Conservation (phyloP, 2,329 filamentous ascomycete genomes). For the Arthrobotrys entomopaga region DNA sequence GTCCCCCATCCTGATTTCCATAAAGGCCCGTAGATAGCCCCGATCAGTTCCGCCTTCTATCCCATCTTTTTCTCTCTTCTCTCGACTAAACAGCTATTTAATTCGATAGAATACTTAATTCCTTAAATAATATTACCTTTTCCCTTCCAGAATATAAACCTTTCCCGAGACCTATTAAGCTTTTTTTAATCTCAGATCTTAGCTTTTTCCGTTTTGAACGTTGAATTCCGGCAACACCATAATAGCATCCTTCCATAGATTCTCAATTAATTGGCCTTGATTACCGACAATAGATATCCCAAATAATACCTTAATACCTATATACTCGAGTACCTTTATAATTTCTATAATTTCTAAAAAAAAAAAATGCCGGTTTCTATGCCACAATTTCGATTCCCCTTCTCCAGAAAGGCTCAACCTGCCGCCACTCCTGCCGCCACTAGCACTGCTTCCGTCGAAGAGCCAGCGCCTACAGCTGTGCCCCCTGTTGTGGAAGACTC, state of each 20-base stretch:
- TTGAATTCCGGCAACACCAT: slow-evolving; percentile 39
- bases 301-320: slow-evolving; percentile 5
- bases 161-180: slow-evolving; percentile 36
- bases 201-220: slow-evolving; percentile 15
- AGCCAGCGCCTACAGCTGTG: slow-evolving; percentile 5
- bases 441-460: slow-evolving; percentile 19
- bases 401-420: slow-evolving; percentile 36
- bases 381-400: slow-evolving; percentile 54
- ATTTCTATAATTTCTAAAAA: slow-evolving; percentile 26
- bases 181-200: slow-evolving; percentile 34
- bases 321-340: too few species aligned
- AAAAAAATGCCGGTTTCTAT: slow-evolving; percentile 54
- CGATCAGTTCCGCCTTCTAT: slow-evolving; percentile 47
- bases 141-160: slow-evolving; percentile 7
- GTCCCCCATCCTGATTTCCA: slow-evolving; percentile 57
- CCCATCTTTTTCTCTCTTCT: slow-evolving; percentile 46
- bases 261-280: slow-evolving; percentile 20
- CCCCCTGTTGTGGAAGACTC: slow-evolving; percentile 24
- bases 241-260: neutral
- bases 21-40: slow-evolving; percentile 53
- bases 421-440: slow-evolving; percentile 2
- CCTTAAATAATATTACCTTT: slow-evolving; percentile 29
- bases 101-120: slow-evolving; percentile 14
- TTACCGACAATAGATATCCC: slow-evolving; percentile 3
- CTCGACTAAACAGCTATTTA: slow-evolving; percentile 4